These are phyloP conservation scores for Betula pendula DNA, from an alignment of 306 rosid species.

Conservation along the genomic window DNA sequence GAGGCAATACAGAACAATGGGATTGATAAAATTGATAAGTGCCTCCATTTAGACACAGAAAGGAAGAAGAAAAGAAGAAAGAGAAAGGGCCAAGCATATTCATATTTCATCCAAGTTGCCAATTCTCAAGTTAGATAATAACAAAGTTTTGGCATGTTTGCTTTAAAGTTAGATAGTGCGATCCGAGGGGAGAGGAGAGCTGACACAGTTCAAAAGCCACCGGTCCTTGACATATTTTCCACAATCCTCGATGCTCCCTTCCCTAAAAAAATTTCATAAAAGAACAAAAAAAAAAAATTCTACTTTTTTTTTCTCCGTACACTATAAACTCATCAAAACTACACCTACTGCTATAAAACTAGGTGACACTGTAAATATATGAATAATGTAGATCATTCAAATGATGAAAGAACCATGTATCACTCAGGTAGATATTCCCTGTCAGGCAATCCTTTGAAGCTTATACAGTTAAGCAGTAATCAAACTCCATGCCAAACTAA, in stretches of 20 bases:
- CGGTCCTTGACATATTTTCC: background rate
- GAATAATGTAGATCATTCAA: background rate
- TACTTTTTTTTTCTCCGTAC: background rate
- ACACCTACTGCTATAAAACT: background rate
- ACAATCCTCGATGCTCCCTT: background rate
- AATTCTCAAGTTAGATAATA: background rate
- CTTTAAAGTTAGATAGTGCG: background rate
- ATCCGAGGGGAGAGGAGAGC: background rate
- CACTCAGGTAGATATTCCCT: background rate
- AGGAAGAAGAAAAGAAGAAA: background rate
- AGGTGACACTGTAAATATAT: background rate
- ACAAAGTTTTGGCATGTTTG: background rate
- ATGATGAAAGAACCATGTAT: background rate
- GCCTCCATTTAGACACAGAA: conserved; percentile 1
- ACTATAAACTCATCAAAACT: background rate
- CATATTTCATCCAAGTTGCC: background rate
- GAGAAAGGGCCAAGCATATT: background rate
- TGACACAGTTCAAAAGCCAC: background rate
- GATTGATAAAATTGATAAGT: conserved; percentile 14
- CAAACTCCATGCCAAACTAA: background rate
- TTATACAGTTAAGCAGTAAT: background rate
- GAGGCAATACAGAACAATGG: conserved; percentile 25
- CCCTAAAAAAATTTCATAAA: background rate
- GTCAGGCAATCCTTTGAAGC: background rate
- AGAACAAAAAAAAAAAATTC: background rate